phyloP scores from a whole-genome alignment of 163 green algal species.

The Volvox carteri region DNA sequence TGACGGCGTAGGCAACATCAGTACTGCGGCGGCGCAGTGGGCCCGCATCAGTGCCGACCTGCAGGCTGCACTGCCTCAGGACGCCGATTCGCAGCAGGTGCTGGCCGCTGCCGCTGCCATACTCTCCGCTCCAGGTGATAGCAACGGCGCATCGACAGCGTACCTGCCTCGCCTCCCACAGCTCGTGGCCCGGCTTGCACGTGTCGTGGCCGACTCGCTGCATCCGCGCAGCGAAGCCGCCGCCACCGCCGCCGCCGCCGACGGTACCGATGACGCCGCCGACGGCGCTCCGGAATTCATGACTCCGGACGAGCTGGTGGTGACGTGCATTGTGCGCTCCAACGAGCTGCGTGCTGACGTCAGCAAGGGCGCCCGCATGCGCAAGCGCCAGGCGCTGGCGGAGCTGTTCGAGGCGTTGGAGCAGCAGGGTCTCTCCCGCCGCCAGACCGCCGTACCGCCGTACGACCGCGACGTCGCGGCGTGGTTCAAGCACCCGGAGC shows the following conservation, averaged over 20 bases:
- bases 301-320: slow-evolving; percentile 73
- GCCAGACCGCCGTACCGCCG: slow-evolving; percentile 66
- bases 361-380: slow-evolving; percentile 78
- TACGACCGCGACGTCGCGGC: slow-evolving; percentile 71
- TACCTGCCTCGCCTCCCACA: slow-evolving; percentile 67
- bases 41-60: background rate
- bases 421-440: slow-evolving; percentile 76
- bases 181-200: slow-evolving; percentile 63
- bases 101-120: background rate
- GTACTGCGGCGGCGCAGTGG: background rate
- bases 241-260: background rate
- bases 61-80: background rate
- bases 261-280: background rate
- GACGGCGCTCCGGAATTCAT: background rate
- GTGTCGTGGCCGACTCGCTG: slow-evolving; percentile 49
- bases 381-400: slow-evolving; percentile 94
- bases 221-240: no score
- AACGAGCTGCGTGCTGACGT: slow-evolving; percentile 72
- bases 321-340: slow-evolving; percentile 69
- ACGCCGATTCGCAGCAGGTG: background rate
- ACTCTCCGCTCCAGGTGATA: no score
- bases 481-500: slow-evolving; percentile 79
- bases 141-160: background rate
- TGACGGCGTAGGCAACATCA: background rate
- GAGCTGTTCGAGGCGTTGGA: slow-evolving; percentile 84